Base-by-base conservation (phyloP, 805 yeast genomes). In the Starmera amethionina region DNA sequence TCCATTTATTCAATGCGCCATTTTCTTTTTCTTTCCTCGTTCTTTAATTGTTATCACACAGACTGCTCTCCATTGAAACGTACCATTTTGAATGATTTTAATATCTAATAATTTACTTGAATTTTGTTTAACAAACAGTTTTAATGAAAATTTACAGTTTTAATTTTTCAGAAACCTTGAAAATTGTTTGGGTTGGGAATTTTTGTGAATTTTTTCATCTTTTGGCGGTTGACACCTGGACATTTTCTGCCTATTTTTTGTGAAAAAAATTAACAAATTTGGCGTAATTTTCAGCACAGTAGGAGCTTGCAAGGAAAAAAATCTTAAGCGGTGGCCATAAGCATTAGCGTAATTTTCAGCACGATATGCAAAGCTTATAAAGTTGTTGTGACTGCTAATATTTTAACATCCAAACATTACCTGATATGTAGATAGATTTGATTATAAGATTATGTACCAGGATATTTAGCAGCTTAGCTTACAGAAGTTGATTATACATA, bases 361-460 rank as follows among this genome's bases (percentile, higher is more conserved):
- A 34, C 36, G n/a, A 30, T n/a, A 13, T 10, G 14, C 1, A n/a
- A 22, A 12, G n/a, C n/a, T n/a, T 19, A 3, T 5, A 10, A 14
- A 30, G 18, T 16, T 16, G 18, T 7, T 43, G 49, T 47, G 49
- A 47, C 50, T 47, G 50, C 44, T 37, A 42, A 60, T 62, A 53
- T 43, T 49, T 38, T 16, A 50, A 47, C 41, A 59, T 49, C 55
- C 52, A 62, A 19, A 59, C 52, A 35, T 52, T 30, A 30, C 32
- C n/a, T 30, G n/a, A n/a, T n/a, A n/a, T n/a, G n/a, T n/a, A n/a
- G n/a, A n/a, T n/a, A n/a, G n/a, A n/a, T n/a, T n/a, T n/a, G n/a
- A n/a, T n/a, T n/a, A n/a, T n/a, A n/a, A n/a, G n/a, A n/a, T n/a
- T 29, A 29, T 10, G 31, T 29, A 30, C n/a, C 31, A 12, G n/a